Conservation (phyloP, 768 basidiomycete genomes). For the Leccinellum rugosiceps region DNA sequence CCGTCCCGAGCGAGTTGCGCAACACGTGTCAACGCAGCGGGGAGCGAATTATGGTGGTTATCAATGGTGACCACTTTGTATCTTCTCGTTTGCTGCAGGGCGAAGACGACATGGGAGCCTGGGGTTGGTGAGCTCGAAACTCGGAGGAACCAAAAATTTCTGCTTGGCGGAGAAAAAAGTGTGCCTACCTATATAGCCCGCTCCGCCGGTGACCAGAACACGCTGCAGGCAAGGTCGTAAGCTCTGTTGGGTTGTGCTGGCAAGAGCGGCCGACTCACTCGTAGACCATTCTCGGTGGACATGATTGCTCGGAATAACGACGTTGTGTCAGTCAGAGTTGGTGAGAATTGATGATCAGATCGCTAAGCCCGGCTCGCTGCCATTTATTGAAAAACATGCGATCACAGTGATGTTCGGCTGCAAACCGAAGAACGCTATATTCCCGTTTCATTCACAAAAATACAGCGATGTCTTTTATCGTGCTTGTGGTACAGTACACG, state of each 20-base stretch:
- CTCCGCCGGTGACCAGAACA: constrained; percentile 74
- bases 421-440: not conserved
- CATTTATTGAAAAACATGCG: constrained; percentile 15
- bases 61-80: constrained; percentile 95
- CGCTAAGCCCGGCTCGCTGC: not conserved
- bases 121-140: constrained; percentile 8
- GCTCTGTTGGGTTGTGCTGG: not conserved
- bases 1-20: constrained; percentile 75
- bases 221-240: constrained; percentile 37
- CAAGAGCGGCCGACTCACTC: constrained; percentile 38
- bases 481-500: not conserved
- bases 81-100: constrained; percentile 77
- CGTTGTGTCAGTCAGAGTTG: constrained; percentile 1
- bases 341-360: constrained; percentile 3
- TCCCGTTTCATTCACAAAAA: not conserved
- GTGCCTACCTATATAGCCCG: constrained; percentile 80
- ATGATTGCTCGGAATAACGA: constrained; percentile 15
- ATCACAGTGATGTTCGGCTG: not conserved
- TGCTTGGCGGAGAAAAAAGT: not conserved
- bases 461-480: too few species aligned
- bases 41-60: constrained; percentile 91
- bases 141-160: not conserved
- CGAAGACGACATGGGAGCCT: constrained; percentile 94
- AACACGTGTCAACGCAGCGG: constrained; percentile 70
- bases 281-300: constrained; percentile 37